These are phyloP conservation scores for Dalbergia cultrata DNA, from an alignment of 306 rosid species.

Conservation along the genomic window DNA sequence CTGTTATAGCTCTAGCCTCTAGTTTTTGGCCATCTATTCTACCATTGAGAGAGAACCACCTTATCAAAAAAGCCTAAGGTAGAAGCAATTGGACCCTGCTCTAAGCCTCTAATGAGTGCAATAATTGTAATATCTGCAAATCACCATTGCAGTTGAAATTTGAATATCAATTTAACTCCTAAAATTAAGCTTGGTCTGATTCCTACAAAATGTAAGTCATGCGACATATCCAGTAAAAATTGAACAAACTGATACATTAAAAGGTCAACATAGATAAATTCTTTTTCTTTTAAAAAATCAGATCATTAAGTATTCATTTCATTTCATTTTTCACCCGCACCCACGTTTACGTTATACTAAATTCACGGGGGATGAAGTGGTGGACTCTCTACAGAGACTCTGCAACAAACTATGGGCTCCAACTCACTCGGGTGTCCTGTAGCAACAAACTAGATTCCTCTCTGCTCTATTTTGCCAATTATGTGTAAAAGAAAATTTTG, in stretches of 20 bases:
- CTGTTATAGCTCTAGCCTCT: neutral
- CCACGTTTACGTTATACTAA: conserved; percentile 21
- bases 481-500: conserved; percentile 12
- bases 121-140: too few species aligned
- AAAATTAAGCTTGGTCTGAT: conserved; percentile 19
- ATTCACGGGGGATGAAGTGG: conserved; percentile 42
- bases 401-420: conserved; percentile 54
- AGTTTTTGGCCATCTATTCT: conserved; percentile 7
- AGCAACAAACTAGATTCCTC: conserved; percentile 55
- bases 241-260: neutral
- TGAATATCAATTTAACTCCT: neutral
- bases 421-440: conserved; percentile 61
- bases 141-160: neutral
- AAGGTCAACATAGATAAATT: neutral
- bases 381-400: conserved; percentile 31
- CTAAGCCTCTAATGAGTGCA: too few species aligned
- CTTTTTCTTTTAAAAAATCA: neutral
- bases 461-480: conserved; percentile 32
- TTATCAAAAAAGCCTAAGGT: neutral
- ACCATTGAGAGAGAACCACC: neutral
- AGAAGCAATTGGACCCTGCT: neutral
- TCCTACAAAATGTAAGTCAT: conserved; percentile 11
- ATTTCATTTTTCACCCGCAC: conserved; percentile 34
- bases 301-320: neutral
- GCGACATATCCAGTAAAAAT: neutral